These are phyloP conservation scores for Fusarium sp. DNA, from an alignment of 2,329 filamentous ascomycete species.

Conservation along the genomic window DNA sequence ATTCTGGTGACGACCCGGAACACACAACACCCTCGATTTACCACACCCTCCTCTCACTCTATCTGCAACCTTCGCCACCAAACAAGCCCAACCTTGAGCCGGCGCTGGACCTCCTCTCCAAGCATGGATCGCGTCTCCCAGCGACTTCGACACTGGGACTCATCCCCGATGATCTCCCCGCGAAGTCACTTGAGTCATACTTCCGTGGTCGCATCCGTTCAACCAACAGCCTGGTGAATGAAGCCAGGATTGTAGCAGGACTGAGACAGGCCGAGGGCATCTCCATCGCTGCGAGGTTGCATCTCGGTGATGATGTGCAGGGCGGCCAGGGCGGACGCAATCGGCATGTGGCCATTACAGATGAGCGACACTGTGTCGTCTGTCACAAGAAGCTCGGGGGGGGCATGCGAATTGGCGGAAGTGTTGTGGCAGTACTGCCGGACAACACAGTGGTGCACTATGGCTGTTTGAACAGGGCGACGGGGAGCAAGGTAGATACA, in stretches of 20 bases:
- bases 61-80: slow-evolving; percentile 84
- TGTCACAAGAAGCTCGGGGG: slow-evolving; percentile 95
- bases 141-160: slow-evolving; percentile 88
- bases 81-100: slow-evolving; percentile 82
- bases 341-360: slow-evolving; percentile 83
- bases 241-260: slow-evolving; percentile 82
- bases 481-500: slow-evolving; percentile 54
- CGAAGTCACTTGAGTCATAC: slow-evolving; percentile 87
- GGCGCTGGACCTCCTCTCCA: slow-evolving; percentile 89
- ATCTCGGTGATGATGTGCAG: slow-evolving; percentile 78
- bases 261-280: slow-evolving; percentile 85
- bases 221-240: slow-evolving; percentile 86
- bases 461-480: slow-evolving; percentile 76
- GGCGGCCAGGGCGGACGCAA: slow-evolving; percentile 69
- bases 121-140: slow-evolving; percentile 92
- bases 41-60: slow-evolving; percentile 90
- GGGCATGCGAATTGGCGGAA: slow-evolving; percentile 87
- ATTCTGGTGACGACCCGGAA: slow-evolving; percentile 56
- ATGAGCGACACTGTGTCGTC: slow-evolving; percentile 91
- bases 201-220: slow-evolving; percentile 92
- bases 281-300: slow-evolving; percentile 80
- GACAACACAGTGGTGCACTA: slow-evolving; percentile 88
- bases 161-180: slow-evolving; percentile 85
- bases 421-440: slow-evolving; percentile 90
- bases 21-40: slow-evolving; percentile 85